A percentile compares a stretch with the other conserved stretches of the same genome.
phyloP scores from a whole-genome alignment of 345 rosid genomes.

The rapeseed (Brassica napus) region DNA sequence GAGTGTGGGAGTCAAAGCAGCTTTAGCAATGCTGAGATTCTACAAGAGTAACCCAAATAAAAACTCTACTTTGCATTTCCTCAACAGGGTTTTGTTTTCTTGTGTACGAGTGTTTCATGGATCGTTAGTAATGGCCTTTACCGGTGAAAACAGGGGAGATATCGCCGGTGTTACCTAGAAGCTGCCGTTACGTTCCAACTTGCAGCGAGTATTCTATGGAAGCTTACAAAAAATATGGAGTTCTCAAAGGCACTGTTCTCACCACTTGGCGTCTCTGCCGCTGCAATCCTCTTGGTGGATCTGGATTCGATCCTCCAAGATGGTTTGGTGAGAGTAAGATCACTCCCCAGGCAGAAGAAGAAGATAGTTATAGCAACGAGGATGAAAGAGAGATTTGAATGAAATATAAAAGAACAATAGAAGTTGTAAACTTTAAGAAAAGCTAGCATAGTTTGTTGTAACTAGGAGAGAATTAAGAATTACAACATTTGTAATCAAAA shows the following conservation, averaged over 20 bases:
- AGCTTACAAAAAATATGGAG: slow-evolving; percentile 91
- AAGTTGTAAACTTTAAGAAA: slow-evolving; percentile 25
- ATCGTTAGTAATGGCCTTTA: background rate
- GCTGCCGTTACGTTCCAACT: slow-evolving; percentile 81
- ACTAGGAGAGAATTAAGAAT: background rate
- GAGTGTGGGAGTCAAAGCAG: slow-evolving; percentile 75
- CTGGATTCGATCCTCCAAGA: slow-evolving; percentile 89
- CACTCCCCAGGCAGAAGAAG: slow-evolving; percentile 41
- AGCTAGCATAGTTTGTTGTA: slow-evolving; percentile 4
- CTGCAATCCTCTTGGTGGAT: slow-evolving; percentile 91
- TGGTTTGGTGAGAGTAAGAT: slow-evolving; percentile 71
- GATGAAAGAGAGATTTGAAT: slow-evolving; percentile 18
- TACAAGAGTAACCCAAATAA: slow-evolving; percentile 56
- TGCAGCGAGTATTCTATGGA: slow-evolving; percentile 93
- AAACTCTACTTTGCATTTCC: background rate
- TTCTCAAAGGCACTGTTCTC: slow-evolving; percentile 66
- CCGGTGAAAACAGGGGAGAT: slow-evolving; percentile 67
- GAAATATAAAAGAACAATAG: background rate
- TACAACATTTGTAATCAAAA: too few species aligned
- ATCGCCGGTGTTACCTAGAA: slow-evolving; percentile 75
- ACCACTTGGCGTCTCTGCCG: slow-evolving; percentile 90
- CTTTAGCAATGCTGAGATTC: slow-evolving; percentile 69
- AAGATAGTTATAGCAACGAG: slow-evolving; percentile 20
- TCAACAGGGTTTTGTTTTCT: background rate
- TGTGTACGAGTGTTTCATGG: background rate